Base-by-base conservation (phyloP, 257 asterid genomes). In the Lavandula angustifolia region DNA sequence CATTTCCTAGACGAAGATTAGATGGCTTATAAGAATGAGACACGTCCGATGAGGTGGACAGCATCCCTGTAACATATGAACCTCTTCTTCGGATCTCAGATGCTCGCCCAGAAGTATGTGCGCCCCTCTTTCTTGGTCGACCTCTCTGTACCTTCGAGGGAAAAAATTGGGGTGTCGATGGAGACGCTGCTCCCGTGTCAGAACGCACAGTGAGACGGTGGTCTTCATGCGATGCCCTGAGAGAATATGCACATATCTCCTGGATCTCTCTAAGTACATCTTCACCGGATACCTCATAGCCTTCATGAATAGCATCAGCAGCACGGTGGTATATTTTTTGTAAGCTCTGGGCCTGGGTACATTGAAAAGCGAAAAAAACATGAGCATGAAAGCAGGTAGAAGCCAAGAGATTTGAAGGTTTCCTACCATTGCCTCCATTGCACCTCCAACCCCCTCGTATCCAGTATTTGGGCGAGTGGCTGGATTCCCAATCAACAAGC, bases 401-500 rank as follows among this genome's bases (percentile, higher is more conserved):
- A 40, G 40, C 29, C 33, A 69, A 57, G 16, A 13, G 66, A 41
- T 52, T 32, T 9, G 56, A 60, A 10, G 51, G 34, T 33, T 58
- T 52, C 37, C 29, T 70, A 89, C 94, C 96, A 86, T 75, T 42
- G 86, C 69, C 85, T 87, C 88, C 67, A 73, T 75, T 18, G 80
- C 72, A 38, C 87, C 85, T 18, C 87, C 96, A 72, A 70, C 84
- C 66, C 87, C 84, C 65, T 79, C 86, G 73, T 81, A 81, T 47
- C 84, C 87, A 0, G 69, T 77, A 54, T 78, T 82, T 42, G 82
- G 78, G 54, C 85, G 89, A 74, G 79, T 65, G 17, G 83, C 91
- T 12, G 91, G 96, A 76, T 87, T 89, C 52, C 91, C 91, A 43
- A 89, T 89, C 75, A 85, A 74, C 47, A 80, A 70, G 50, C 89